Conservation (phyloP, 805 yeast genomes). For the Yamadazyma sp. region DNA sequence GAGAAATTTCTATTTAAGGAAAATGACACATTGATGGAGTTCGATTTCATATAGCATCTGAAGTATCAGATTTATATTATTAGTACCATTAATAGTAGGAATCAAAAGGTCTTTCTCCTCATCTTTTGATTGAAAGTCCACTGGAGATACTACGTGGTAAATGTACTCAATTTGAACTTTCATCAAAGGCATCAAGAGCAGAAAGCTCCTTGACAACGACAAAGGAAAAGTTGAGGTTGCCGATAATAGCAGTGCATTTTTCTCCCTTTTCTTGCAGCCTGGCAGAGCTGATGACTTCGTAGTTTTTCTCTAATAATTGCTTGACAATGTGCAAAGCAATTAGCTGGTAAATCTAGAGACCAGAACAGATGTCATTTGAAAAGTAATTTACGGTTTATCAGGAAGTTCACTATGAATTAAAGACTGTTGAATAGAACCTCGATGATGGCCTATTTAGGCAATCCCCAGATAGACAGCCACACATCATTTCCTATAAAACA, state of each 20-base stretch:
- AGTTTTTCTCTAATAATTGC: conserved; percentile 36
- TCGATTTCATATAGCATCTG: no score
- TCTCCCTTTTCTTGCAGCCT: conserved; percentile 46
- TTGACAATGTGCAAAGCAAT: conserved; percentile 52
- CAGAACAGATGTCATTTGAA: conserved; percentile 20
- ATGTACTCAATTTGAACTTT: conserved; percentile 26
- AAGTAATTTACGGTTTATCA: no score
- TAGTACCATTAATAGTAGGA: conserved; percentile 34
- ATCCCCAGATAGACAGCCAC: no score
- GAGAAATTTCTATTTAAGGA: no score
- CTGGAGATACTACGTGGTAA: conserved; percentile 33
- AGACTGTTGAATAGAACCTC: no score
- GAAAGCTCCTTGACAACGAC: conserved; percentile 24
- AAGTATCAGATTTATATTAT: conserved; percentile 47
- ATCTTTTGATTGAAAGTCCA: conserved; percentile 19
- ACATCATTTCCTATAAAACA: no score
- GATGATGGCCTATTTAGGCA: no score
- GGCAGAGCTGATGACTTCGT: conserved; percentile 51
- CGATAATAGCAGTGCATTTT: conserved; percentile 22
- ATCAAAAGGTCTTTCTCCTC: conserved; percentile 22
- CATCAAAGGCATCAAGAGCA: conserved; percentile 25
- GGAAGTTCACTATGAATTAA: no score
- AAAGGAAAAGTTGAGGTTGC: conserved; percentile 20
- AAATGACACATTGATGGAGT: no score
- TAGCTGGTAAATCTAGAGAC: conserved; percentile 58